Evolutionary conservation across 768 basidiomycete species (phyloP).

Genomic region (Suillus paluster): DNA sequence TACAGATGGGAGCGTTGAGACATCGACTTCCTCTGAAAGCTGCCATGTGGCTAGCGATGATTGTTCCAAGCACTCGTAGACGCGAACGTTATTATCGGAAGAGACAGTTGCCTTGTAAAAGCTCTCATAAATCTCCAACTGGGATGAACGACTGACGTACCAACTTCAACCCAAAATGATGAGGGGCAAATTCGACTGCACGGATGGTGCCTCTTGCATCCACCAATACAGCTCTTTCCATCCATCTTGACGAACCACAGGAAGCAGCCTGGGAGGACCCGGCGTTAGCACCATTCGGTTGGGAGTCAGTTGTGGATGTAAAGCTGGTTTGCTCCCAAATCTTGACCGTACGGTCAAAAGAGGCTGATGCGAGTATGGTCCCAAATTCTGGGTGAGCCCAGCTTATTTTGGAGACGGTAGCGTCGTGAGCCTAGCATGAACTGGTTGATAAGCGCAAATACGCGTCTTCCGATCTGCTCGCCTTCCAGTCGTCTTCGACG

Average conservation of each 20-base stretch:
- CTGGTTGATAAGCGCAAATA: conserved; percentile 6
- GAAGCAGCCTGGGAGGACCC: conserved; percentile 19
- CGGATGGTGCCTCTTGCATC: conserved; percentile 90
- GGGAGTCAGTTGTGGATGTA: conserved; percentile 30
- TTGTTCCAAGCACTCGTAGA: conserved; percentile 90
- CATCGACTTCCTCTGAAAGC: conserved; percentile 76
- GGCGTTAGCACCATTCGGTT: conserved; percentile 28
- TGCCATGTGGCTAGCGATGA: conserved; percentile 74
- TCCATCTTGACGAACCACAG: conserved; percentile 59
- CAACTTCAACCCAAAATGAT: conserved; percentile 86
- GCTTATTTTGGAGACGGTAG: conserved; percentile 77
- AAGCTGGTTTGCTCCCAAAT: conserved; percentile 79
- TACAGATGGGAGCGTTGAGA: conserved; percentile 53
- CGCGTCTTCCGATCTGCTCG: conserved; percentile 26
- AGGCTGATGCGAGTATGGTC: conserved; percentile 81
- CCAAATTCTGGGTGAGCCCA: conserved; percentile 97
- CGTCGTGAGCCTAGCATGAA: conserved; percentile 86
- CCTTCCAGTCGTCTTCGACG: conserved; percentile 92
- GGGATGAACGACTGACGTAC: conserved; percentile 45
- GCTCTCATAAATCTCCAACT: conserved; percentile 2
- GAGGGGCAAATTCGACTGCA: conserved; percentile 85
- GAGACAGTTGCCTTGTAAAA: conserved; percentile 77
- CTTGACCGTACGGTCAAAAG: conserved; percentile 91
- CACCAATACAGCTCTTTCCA: conserved; percentile 70
- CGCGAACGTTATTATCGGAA: conserved; percentile 83